These are phyloP conservation scores for Cajanus cajan DNA, from an alignment of 306 rosid genomes.

Conservation along the genomic window DNA sequence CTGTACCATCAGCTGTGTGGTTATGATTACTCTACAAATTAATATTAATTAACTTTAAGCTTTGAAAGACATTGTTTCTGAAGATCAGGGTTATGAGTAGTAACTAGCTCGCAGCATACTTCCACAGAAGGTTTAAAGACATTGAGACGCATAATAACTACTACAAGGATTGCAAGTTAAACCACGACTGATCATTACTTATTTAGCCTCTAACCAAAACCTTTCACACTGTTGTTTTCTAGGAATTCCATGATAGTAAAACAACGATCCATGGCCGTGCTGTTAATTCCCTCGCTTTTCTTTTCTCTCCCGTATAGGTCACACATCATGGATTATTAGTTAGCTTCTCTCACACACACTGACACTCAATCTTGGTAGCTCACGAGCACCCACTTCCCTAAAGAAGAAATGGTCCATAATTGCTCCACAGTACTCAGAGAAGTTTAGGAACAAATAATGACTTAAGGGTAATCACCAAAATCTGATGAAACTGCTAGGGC, in stretches of 20 bases:
- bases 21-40: not conserved
- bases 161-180: not conserved
- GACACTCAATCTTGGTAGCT: not conserved
- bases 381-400: not conserved
- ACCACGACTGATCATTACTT: not conserved
- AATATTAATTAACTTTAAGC: conserved; percentile 6
- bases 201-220: not conserved
- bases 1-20: not conserved
- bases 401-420: not conserved
- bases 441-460: conserved; percentile 7
- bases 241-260: not conserved
- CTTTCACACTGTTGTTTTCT: not conserved
- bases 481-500: conserved; percentile 65
- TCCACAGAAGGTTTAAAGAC: conserved; percentile 2
- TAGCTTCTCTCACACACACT: not conserved
- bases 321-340: not conserved
- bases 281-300: not conserved
- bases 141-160: not conserved
- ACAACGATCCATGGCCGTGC: not conserved
- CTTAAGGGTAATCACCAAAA: conserved; percentile 46
- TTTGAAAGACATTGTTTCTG: not conserved
- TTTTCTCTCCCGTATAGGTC: not conserved
- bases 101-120: not conserved
- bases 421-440: not conserved
- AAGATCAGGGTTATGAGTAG: not conserved